Percentiles rank a stretch among this genome's conserved stretches.
Conservation (phyloP, 2,329 filamentous ascomycete genomes). For the Scedosporium aurantiacum region DNA sequence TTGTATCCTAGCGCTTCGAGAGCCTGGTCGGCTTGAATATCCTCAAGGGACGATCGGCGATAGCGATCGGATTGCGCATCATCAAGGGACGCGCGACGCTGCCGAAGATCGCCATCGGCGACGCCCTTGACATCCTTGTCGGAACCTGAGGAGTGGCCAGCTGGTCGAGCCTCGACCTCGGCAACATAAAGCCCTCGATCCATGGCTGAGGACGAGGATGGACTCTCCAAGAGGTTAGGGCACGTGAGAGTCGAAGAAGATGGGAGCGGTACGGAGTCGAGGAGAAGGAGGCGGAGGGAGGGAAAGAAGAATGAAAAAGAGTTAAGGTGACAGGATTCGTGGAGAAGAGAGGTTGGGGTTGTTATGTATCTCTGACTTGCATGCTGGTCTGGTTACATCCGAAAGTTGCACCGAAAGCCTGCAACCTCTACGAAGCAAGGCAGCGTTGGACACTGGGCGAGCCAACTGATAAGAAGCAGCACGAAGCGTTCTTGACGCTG, state of each 20-base stretch:
- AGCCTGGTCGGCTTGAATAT: constrained; percentile 46
- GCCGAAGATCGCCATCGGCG: background rate
- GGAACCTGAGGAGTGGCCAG: background rate
- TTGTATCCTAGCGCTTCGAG: constrained; percentile 56
- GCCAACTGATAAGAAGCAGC: too few species aligned
- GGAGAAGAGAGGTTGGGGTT: background rate
- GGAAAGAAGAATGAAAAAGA: background rate
- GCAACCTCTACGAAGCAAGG: background rate
- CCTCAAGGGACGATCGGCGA: constrained; percentile 10
- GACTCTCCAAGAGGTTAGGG: background rate
- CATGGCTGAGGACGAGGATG: background rate
- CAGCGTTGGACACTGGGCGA: background rate
- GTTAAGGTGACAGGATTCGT: background rate
- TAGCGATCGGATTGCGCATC: constrained; percentile 38
- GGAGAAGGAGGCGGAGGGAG: background rate
- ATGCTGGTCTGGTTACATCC: background rate
- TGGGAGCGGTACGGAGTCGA: background rate
- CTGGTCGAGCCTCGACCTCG: background rate
- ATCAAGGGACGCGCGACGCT: constrained; percentile 9
- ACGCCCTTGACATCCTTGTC: background rate
- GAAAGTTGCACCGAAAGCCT: background rate
- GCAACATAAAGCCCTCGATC: background rate
- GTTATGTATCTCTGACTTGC: background rate
- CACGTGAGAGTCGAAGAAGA: background rate
- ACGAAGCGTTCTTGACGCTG: too few species aligned